Evolutionary conservation across 352 stramenopile species (phyloP).

Genomic region (Phytophthora syringae): DNA sequence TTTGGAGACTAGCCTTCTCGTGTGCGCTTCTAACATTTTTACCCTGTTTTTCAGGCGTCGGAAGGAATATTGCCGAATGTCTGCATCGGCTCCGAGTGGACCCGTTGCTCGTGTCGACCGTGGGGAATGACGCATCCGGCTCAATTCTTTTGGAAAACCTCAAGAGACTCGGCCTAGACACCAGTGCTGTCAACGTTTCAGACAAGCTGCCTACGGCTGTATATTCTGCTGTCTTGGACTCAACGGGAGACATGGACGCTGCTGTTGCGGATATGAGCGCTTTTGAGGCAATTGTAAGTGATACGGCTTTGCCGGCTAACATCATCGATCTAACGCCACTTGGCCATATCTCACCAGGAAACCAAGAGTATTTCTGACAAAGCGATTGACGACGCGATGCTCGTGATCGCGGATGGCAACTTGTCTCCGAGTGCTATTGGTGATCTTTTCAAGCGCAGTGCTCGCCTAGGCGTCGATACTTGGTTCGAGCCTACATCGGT

Average conservation of each 20-base stretch:
- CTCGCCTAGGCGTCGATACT: slow-evolving; percentile 47
- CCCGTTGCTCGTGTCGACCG: slow-evolving; percentile 80
- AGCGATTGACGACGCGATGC: slow-evolving; percentile 50
- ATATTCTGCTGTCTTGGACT: slow-evolving; percentile 86
- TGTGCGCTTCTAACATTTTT: not conserved
- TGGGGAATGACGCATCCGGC: slow-evolving; percentile 80
- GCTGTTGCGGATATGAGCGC: slow-evolving; percentile 90
- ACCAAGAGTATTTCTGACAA: slow-evolving; percentile 48
- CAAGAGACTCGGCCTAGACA: slow-evolving; percentile 60
- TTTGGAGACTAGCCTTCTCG: not conserved
- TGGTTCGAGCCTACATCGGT: slow-evolving; percentile 91
- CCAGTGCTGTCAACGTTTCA: slow-evolving; percentile 60
- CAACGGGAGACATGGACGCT: slow-evolving; percentile 79
- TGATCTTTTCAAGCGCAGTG: slow-evolving; percentile 56
- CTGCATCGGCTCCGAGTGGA: slow-evolving; percentile 71
- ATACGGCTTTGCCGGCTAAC: not conserved
- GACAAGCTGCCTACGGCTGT: slow-evolving; percentile 73
- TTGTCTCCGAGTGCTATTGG: slow-evolving; percentile 54
- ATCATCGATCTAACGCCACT: not conserved
- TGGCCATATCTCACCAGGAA: slow-evolving; percentile 39
- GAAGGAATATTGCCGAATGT: slow-evolving; percentile 92
- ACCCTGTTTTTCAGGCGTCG: slow-evolving; percentile 66
- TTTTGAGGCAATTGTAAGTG: slow-evolving; percentile 75
- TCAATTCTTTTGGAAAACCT: slow-evolving; percentile 79
- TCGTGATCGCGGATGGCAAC: slow-evolving; percentile 85